Evolutionary conservation across 805 yeast genomes (phyloP).

Genomic region (Kazachstania bromeliacearum): DNA sequence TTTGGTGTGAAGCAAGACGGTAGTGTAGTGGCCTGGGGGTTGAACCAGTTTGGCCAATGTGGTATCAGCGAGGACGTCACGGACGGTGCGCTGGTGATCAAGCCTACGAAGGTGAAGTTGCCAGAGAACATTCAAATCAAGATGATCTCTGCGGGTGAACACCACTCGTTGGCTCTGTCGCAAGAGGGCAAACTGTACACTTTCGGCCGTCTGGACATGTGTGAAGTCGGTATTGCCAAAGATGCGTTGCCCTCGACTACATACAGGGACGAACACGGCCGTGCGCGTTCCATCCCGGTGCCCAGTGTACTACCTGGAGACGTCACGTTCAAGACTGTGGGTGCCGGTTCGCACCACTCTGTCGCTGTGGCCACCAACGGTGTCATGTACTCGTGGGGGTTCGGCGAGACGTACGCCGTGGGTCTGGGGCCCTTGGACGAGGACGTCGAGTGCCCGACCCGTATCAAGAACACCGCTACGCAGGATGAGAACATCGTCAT

Average conservation of each 20-base stretch:
- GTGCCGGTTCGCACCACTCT: constrained; percentile 89
- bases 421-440: constrained; percentile 84
- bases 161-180: constrained; percentile 75
- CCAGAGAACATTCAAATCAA: constrained; percentile 42
- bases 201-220: constrained; percentile 92
- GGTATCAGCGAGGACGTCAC: constrained; percentile 70
- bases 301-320: constrained; percentile 60
- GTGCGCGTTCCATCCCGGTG: constrained; percentile 73
- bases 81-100: constrained; percentile 73
- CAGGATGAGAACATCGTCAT: constrained; percentile 58
- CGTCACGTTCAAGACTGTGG: constrained; percentile 50
- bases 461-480: constrained; percentile 91
- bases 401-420: constrained; percentile 92
- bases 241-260: constrained; percentile 59
- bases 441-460: constrained; percentile 80
- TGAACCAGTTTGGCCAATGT: constrained; percentile 95
- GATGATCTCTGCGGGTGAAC: constrained; percentile 85
- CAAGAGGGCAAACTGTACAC: constrained; percentile 64
- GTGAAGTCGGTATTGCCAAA: constrained; percentile 73
- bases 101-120: constrained; percentile 64
- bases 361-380: constrained; percentile 81
- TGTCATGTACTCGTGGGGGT: constrained; percentile 90
- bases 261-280: constrained; percentile 70
- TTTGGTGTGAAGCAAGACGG: constrained; percentile 77
- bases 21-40: constrained; percentile 81